phyloP scores from a whole-genome alignment of 257 asterid genomes.

The Datura wrightii region DNA sequence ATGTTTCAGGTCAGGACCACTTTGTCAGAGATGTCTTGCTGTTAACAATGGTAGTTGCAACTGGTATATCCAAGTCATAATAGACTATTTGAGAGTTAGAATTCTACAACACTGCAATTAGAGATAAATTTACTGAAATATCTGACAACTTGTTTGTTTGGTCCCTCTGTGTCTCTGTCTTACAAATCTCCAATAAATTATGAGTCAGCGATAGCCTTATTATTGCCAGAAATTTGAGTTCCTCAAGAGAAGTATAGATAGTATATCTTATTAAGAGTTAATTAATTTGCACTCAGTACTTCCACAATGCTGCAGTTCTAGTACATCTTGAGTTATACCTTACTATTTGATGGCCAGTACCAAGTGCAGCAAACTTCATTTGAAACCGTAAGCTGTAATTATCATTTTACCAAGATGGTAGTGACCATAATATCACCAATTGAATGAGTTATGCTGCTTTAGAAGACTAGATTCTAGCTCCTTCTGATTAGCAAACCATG shows the following conservation, averaged over 20 bases:
- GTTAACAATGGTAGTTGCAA: neutral
- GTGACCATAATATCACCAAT: neutral
- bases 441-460: neutral
- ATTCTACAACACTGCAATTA: neutral
- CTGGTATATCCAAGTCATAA: neutral
- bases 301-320: neutral
- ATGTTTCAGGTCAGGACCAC: neutral
- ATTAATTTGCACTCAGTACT: neutral
- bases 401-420: neutral
- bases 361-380: neutral
- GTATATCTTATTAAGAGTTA: neutral
- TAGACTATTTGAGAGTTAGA: neutral
- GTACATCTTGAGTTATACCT: neutral
- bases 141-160: neutral
- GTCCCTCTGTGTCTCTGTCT: neutral
- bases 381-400: no score
- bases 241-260: neutral
- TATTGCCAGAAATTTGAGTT: neutral
- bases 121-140: neutral
- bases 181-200: neutral
- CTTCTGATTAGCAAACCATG: neutral
- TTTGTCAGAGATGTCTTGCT: neutral
- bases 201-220: neutral
- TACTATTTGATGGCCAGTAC: neutral
- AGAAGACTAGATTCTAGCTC: neutral